Percentiles rank a stretch among this genome's conserved stretches.
Conservation (phyloP, 2,329 filamentous ascomycete genomes). For the Sphaerulina populicola region DNA sequence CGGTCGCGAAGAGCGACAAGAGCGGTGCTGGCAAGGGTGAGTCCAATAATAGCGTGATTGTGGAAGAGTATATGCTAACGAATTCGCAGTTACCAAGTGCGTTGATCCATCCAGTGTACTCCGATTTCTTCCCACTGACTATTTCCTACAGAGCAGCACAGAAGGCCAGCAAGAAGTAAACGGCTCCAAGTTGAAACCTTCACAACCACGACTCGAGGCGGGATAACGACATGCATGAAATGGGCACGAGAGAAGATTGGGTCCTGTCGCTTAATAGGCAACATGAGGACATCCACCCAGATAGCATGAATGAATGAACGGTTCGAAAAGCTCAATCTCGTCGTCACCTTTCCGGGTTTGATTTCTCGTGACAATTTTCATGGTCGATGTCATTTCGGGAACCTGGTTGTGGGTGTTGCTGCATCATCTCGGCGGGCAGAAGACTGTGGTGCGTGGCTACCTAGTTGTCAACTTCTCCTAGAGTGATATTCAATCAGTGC, state of each 20-base stretch:
- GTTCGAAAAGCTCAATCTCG: not conserved
- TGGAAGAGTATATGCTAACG: too few species aligned
- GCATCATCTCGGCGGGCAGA: too few species aligned
- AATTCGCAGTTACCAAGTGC: too few species aligned
- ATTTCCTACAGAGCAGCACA: conserved; percentile 17
- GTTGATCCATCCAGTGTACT: too few species aligned
- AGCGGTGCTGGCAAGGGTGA: conserved; percentile 39
- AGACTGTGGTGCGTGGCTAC: too few species aligned
- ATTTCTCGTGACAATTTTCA: not conserved
- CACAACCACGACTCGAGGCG: conserved; percentile 5
- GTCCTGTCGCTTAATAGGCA: not conserved
- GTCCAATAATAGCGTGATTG: not conserved
- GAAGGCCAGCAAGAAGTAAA: conserved; percentile 37
- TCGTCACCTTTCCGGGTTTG: not conserved
- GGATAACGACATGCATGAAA: not conserved
- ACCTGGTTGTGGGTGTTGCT: too few species aligned
- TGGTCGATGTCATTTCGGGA: not conserved
- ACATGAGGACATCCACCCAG: not conserved
- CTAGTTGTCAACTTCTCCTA: too few species aligned
- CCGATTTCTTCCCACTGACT: not conserved
- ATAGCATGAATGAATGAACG: not conserved
- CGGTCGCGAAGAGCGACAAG: too few species aligned
- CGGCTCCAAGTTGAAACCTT: conserved; percentile 15
- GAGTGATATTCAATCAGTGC: too few species aligned
- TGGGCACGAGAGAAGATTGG: not conserved